Base-by-base conservation (phyloP, 2,329 filamentous ascomycete species). In the Chalaropsis thielavioides region DNA sequence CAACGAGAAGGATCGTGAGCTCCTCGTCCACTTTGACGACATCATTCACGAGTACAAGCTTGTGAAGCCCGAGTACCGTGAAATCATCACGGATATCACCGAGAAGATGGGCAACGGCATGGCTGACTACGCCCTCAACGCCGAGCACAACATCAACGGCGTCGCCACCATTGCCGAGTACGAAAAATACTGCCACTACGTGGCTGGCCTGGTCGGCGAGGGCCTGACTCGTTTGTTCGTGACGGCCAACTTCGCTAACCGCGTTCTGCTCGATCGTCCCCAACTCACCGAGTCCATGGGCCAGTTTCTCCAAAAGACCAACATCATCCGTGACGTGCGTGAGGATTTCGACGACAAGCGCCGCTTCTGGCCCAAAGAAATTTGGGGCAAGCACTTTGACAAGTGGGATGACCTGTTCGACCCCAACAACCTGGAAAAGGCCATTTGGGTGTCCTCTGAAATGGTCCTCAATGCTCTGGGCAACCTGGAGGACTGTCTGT, bases 21-120 rank as follows among this genome's bases (percentile, higher is more conserved):
- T 99, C 69, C 82, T 96, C 66, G 90, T 96, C 68, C 87, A 96
- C 76, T 99, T 99, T 74, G 85, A 96, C 74, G 83, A 87, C 65
- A 86, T 99, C 68, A 82, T 96, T 69, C 79, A 82, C 66, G 92
- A 99, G 80, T 89, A 92, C 75, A 90, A 89, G 79, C 88, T 89
- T 76, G 80, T 96, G 75, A 95, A 96, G 79, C 83, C 85, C 61
- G 83, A 83, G 65, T 97, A 99, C 77, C 83, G 82, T 74, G 83
- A 80, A 6, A 92, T 97, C 72, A 94, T 99, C 76, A 87, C 87
- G 76, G 92, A 97, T 71, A 96, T 97, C 72, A 90, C 91, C 40
- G 79, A 86, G 72, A 89, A 90, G 77, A 99, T 99, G 94, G 92
- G 92, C 69, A 92, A 97, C 72, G 94, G 94, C 70, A 99, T 99